These are phyloP conservation scores for Cryphonectria parasitica DNA, from an alignment of 2,329 filamentous ascomycete genomes.

Conservation along the genomic window DNA sequence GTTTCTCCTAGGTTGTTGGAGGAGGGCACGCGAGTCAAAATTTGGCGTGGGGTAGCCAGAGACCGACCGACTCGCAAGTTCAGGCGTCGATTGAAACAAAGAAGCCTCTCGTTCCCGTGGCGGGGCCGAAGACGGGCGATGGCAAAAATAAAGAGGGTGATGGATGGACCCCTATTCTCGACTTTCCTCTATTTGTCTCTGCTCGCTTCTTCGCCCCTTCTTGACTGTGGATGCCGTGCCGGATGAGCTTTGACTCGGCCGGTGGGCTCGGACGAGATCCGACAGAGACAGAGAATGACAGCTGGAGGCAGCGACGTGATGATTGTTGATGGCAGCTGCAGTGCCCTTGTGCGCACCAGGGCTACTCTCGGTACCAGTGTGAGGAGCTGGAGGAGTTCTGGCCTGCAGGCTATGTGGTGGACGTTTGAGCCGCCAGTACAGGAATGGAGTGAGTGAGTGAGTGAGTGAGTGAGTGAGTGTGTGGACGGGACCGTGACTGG, in stretches of 20 bases:
- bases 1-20: not conserved
- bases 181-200: not conserved
- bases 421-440: not conserved
- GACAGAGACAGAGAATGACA: not conserved
- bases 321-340: not conserved
- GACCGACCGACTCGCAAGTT: not conserved
- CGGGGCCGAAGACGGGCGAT: not conserved
- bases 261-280: constrained; percentile 5
- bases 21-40: constrained; percentile 15
- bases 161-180: constrained; percentile 7
- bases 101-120: not conserved
- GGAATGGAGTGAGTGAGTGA: too few species aligned
- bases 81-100: not conserved
- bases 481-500: constrained; percentile 7
- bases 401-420: not conserved
- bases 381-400: not conserved
- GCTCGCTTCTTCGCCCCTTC: constrained; percentile 5
- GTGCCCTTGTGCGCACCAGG: constrained; percentile 4
- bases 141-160: too few species aligned
- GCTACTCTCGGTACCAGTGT: not conserved
- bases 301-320: not conserved
- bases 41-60: constrained; percentile 8
- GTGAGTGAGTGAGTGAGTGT: too few species aligned
- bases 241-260: constrained; percentile 10
- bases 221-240: constrained; percentile 1